Percentiles rank a stretch among this genome's conserved stretches.
These are phyloP conservation scores for Waitea zeae DNA, from an alignment of 1,284 basidiomycete genomes.

Conservation along the genomic window DNA sequence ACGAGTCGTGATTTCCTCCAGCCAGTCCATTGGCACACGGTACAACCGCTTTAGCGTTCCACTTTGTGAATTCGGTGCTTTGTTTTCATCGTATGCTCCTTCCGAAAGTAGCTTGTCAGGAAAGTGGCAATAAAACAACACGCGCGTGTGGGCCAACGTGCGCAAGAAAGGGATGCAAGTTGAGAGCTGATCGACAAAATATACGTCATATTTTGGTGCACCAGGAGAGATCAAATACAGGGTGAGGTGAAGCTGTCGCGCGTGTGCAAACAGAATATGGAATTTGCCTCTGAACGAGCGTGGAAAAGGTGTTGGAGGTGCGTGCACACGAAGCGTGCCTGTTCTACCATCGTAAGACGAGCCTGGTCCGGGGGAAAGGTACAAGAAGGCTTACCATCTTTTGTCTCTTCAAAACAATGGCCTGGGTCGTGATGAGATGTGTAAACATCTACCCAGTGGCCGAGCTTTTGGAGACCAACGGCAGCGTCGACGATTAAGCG, in stretches of 20 bases:
- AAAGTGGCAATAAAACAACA: slow-evolving; percentile 97
- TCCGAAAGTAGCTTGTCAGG: slow-evolving; percentile 85
- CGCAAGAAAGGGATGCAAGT: slow-evolving; percentile 80
- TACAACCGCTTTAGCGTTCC: slow-evolving; percentile 64
- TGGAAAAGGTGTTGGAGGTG: slow-evolving; percentile 64
- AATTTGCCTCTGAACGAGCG: slow-evolving; percentile 62
- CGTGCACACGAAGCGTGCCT: slow-evolving; percentile 79
- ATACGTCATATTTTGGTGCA: slow-evolving; percentile 57
- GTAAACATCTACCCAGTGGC: slow-evolving; percentile 84
- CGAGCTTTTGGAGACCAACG: slow-evolving; percentile 67
- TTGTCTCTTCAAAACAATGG: slow-evolving; percentile 83
- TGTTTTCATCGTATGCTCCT: slow-evolving; percentile 53
- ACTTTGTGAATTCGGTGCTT: slow-evolving; percentile 19
- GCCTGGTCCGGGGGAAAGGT: neutral
- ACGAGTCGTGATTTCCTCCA: slow-evolving; percentile 88
- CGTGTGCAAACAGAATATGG: slow-evolving; percentile 81
- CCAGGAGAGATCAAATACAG: slow-evolving; percentile 32
- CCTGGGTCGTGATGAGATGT: slow-evolving; percentile 83
- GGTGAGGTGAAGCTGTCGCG: slow-evolving; percentile 74
- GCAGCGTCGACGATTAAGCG: slow-evolving; percentile 94
- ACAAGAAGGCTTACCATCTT: slow-evolving; percentile 42
- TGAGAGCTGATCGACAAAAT: slow-evolving; percentile 90
- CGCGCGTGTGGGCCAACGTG: slow-evolving; percentile 45
- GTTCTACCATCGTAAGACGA: slow-evolving; percentile 1
- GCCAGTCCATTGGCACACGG: slow-evolving; percentile 75